A percentile compares a stretch with the other conserved stretches of the same genome.
phyloP scores from a whole-genome alignment of 2,329 filamentous ascomycete genomes.

The Achaetomium macrosporum region DNA sequence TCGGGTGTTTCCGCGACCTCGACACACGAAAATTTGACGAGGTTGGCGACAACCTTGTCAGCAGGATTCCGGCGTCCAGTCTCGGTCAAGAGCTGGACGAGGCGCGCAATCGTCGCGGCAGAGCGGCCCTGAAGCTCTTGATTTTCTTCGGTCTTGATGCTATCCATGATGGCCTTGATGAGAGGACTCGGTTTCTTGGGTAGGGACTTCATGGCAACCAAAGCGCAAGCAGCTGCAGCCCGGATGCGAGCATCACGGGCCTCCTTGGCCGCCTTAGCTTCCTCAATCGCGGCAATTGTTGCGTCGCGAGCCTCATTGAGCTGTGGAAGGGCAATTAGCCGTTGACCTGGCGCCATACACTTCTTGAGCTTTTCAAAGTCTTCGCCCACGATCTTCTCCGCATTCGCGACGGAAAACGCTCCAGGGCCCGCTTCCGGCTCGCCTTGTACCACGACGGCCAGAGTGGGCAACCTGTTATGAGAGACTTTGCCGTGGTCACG shows the following conservation, averaged over 20 bases:
- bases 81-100: constrained; percentile 81
- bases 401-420: constrained; percentile 82
- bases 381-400: constrained; percentile 76
- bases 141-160: constrained; percentile 92
- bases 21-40: constrained; percentile 96
- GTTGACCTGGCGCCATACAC: constrained; percentile 78
- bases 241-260: constrained; percentile 79
- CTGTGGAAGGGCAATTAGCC: constrained; percentile 74
- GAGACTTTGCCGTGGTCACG: constrained; percentile 82
- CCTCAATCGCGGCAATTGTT: constrained; percentile 66
- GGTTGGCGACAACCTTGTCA: constrained; percentile 90
- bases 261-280: constrained; percentile 73
- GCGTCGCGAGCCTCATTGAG: constrained; percentile 70
- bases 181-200: constrained; percentile 90
- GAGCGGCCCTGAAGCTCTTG: constrained; percentile 81
- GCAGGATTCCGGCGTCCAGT: constrained; percentile 77
- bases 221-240: constrained; percentile 77
- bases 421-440: constrained; percentile 86
- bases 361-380: constrained; percentile 89
- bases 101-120: constrained; percentile 72
- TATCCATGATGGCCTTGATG: constrained; percentile 98
- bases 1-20: constrained; percentile 97
- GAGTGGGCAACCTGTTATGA: constrained; percentile 64
- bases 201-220: constrained; percentile 79
- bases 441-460: constrained; percentile 90